A percentile compares a stretch with the other conserved stretches of the same genome.
Conservation (phyloP, 2,329 filamentous ascomycete genomes). For the Colletotrichum acutatum region DNA sequence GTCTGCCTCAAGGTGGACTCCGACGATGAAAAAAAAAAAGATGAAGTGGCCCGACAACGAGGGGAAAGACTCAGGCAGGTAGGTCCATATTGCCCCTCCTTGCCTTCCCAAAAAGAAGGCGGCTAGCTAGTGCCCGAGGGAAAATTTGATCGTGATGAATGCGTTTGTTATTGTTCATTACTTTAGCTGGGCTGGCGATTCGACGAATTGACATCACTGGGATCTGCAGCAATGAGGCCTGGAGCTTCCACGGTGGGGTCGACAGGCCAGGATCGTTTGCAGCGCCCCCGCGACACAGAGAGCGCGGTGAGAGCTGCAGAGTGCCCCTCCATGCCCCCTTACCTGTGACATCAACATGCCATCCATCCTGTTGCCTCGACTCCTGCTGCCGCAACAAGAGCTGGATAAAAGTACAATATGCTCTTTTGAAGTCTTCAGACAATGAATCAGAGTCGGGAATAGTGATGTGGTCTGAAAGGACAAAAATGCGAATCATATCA, state of each 20-base stretch:
- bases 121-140: constrained; percentile 11
- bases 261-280: constrained; percentile 15
- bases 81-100: constrained; percentile 6
- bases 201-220: constrained; percentile 29
- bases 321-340: constrained; percentile 30
- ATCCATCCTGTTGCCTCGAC: not conserved
- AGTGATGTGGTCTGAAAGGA: not conserved
- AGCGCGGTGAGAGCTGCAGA: constrained; percentile 9
- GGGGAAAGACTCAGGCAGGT: not conserved
- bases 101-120: constrained; percentile 10
- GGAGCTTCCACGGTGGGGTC: constrained; percentile 1
- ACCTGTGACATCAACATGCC: constrained; percentile 9
- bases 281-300: constrained; percentile 24
- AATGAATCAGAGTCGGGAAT: not conserved
- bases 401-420: not conserved
- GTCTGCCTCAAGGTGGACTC: not conserved
- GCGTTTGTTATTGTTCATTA: not conserved
- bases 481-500: too few species aligned
- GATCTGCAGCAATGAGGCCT: constrained; percentile 16
- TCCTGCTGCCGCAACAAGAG: not conserved
- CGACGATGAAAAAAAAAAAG: not conserved
- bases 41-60: constrained; percentile 17
- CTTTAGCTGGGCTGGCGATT: not conserved
- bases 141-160: constrained; percentile 13
- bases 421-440: not conserved